phyloP scores from a whole-genome alignment of 768 basidiomycete genomes.

The Mycena galopus region DNA sequence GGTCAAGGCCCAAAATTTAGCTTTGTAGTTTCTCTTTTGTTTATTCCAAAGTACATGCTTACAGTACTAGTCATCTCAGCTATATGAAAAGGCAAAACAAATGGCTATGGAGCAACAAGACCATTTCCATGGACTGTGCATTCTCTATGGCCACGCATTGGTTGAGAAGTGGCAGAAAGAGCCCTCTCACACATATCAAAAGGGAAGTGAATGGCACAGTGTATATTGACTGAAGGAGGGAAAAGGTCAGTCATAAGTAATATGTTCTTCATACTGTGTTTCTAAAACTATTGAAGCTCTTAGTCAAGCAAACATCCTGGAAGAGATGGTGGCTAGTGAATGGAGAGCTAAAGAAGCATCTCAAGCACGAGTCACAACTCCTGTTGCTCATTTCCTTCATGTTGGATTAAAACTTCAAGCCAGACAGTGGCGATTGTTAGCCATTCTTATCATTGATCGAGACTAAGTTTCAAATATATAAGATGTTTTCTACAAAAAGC shows the following conservation, averaged over 20 bases:
- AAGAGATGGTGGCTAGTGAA: background rate
- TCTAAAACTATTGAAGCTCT: background rate
- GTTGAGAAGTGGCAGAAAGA: background rate
- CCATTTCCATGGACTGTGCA: background rate
- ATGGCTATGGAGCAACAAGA: background rate
- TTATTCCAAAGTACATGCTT: too few relatives aligned
- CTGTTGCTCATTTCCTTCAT: constrained; percentile 1
- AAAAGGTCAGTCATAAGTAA: background rate
- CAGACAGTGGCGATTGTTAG: too few relatives aligned
- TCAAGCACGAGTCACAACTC: background rate
- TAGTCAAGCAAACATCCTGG: constrained; percentile 1
- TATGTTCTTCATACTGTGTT: background rate
- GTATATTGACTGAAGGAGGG: background rate
- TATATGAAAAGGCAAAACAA: background rate
- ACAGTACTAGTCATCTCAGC: too few relatives aligned
- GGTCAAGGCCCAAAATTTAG: too few relatives aligned
- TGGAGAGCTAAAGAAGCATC: background rate
- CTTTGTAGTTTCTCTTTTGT: too few relatives aligned
- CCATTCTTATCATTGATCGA: too few relatives aligned
- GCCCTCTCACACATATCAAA: background rate
- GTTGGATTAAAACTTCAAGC: constrained; percentile 3
- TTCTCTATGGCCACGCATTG: background rate
- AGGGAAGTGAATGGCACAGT: constrained; percentile 4
- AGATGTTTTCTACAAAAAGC: too few relatives aligned
- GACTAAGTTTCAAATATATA: too few relatives aligned